Evolutionary conservation across 2,329 filamentous ascomycete species (phyloP), one percentile per base, ranked within the genome.

Genomic region (Pseudogymnoascus sp.): DNA sequence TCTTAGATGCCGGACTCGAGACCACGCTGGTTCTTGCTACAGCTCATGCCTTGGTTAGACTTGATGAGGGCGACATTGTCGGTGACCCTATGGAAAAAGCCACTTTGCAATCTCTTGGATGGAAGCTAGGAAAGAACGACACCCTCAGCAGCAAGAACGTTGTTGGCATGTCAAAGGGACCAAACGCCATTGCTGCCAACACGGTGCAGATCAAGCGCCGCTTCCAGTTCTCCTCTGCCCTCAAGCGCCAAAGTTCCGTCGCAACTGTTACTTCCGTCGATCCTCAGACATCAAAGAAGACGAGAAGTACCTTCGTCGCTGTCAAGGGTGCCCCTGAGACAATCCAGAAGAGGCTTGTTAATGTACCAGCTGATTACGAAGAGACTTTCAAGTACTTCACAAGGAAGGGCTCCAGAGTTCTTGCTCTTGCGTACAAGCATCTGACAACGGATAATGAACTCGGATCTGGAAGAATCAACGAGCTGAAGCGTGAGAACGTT

Each of bases 21-120:
- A 97, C 94, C 0, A 95, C 92, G 7, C 81, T 99, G 62, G 94
- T 97, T 61, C 85, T 99, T 61, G 93, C 94, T 42, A 96, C 92
- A 10, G 94, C 94, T 2, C 94, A 99, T 73, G 94, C 94, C 42
- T 81, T 99, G 29, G 95, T 99, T 59, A 97, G 93, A 73, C 83
- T 99, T 13, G 94, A 99, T 67, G 94, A 99, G 74, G 94, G 94
- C 17, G 94, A 99, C 10, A 89, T 97, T 68, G 94, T 99, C 48
- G 94, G 94, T 70, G 94, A 99, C 72, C 94, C 94, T 2, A 99
- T 99, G 94, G 94, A 99, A 73, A 97, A 97, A 77, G 94, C 94
- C 48, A 97, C 94, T 1, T 80, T 99, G 29, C 80, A 83, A 58
- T 92, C 93, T 62, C 86, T 99, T 9, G 92, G 93, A 61, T 99